Base-by-base conservation (phyloP, 768 basidiomycete genomes). In the Strobilomyces dryophilus region DNA sequence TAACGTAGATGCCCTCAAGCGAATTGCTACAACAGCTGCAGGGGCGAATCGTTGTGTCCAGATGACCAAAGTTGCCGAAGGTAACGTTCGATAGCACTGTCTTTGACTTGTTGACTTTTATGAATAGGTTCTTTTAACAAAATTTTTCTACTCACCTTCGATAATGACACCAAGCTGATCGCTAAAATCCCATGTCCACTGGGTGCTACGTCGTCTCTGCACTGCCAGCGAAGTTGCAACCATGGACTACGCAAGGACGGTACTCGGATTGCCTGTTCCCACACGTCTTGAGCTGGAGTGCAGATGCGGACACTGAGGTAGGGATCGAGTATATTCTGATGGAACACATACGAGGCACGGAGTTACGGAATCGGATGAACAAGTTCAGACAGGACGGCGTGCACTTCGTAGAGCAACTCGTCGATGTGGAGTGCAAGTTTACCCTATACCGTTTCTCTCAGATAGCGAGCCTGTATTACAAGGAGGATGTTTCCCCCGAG, bases 181-280 rank as follows among this genome's bases (percentile, higher is more conserved):
- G 59, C 59, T 42, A 56, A 56, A 8, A 46, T 61, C 27, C 53
- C 61, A 4, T 57, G 48, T 34, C 56, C 62, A 14, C 40, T 71
- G 5, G 65, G 65, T 18, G 69, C 64, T 1, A 9, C 50, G 58
- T 10, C 63, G 59, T 47, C 54, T 68, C 42, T 52, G 56, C 15
- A 72, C 69, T 2, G 72, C 73, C 8, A 73, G 71, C 48, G 72
- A 72, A 47, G 72, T 71, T 6, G 72, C 71, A 14, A 73, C 72
- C 4, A 65, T 72, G 55, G 61, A 72, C 24, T 73, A 62, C 47
- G 52, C 59, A 34, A 66, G 65, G 21, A 56, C 52, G 21, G 43
- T 55, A 21, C 66, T 72, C 24, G 53, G 54, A 12, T 32, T 73
- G 21, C 67, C 65, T 6, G 61, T 64, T 27, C 70, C n/a, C 72